Base-by-base conservation (phyloP, 805 yeast species). In the Schwanniomyces polymorphus region DNA sequence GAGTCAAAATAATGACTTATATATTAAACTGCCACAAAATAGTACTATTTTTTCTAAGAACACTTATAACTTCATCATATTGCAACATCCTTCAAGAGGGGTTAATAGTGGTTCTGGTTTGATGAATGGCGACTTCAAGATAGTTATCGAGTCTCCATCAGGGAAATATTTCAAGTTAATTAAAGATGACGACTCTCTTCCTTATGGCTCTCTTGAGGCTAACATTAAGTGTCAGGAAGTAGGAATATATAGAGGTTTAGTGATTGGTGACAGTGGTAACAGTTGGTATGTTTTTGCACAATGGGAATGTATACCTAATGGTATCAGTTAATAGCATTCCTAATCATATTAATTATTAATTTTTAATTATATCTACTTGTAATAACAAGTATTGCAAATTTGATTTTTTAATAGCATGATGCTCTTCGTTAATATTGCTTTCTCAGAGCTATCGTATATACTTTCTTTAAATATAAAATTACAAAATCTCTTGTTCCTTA, bases 281-380 rank as follows among this genome's bases (percentile, higher is more conserved):
- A 84, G 90, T 45, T 88, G 96, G 89, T 86, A 90, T 57, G 89
- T 88, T 3, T 90, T 88, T 67, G 91, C 96, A 11, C 97, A 91
- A 65, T 92, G 99, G 99, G 72, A 73, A 27, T 86, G 92, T 64
- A 63, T 70, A 16, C 61, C 63, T 37, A 37, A 37, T n/a, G 27
- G 14, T 18, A 3, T 31, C 14, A 16, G 7, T 14, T 31, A 12
- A 31, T 4, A 21, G 2, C 35, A 31, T 18, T 31, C 12, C 34
- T 29, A 12, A 29, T 6, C 34, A n/a, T 12, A 29, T 29, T 14
- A 31, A 31, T 31, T 31, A 31, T 14, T 16, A 14, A 14, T 12
- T 14, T 14, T 21, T 14, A 14, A 31, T 17, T 14, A 31, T 31
- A 31, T 18, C 14, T 16, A 18, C 35, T 14, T 27, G 10, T 16